Evolutionary conservation across 306 rosid genomes (phyloP).

Genomic region (Betula pendula): DNA sequence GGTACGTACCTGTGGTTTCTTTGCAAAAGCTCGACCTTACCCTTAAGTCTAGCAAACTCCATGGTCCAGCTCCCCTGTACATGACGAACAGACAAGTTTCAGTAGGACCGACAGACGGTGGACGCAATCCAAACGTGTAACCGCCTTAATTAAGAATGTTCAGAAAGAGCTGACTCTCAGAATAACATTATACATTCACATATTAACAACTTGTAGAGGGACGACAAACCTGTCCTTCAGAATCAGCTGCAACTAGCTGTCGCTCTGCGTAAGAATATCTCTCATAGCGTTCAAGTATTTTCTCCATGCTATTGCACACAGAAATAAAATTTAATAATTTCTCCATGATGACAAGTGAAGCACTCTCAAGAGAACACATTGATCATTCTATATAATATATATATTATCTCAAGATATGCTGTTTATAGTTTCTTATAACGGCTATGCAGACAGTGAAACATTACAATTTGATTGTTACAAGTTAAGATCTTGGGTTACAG

Average conservation of each 20-base stretch:
- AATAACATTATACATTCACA: too few relatives aligned
- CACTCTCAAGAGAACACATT: neutral
- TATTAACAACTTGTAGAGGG: neutral
- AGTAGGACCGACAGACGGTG: neutral
- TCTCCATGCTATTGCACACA: constrained; percentile 67
- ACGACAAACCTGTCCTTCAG: constrained; percentile 52
- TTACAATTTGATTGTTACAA: too few relatives aligned
- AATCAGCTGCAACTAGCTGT: constrained; percentile 41
- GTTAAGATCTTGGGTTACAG: too few relatives aligned
- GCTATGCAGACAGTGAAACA: too few relatives aligned
- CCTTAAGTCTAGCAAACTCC: constrained; percentile 64
- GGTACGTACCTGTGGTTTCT: constrained; percentile 66
- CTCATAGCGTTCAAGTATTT: constrained; percentile 83
- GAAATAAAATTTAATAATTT: neutral
- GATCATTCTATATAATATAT: neutral
- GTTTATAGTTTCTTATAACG: too few relatives aligned
- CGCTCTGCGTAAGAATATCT: constrained; percentile 66
- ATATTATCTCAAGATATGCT: neutral
- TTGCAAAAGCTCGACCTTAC: constrained; percentile 65
- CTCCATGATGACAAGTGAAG: neutral
- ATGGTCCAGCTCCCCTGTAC: constrained; percentile 73
- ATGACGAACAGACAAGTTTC: neutral
- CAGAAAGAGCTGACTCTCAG: neutral
- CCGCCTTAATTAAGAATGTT: neutral
- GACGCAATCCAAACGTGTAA: neutral